Evolutionary conservation across 2,329 filamentous ascomycete genomes (phyloP), one percentile per base, ranked within the genome.

Genomic region (Alternaria metachromatica): DNA sequence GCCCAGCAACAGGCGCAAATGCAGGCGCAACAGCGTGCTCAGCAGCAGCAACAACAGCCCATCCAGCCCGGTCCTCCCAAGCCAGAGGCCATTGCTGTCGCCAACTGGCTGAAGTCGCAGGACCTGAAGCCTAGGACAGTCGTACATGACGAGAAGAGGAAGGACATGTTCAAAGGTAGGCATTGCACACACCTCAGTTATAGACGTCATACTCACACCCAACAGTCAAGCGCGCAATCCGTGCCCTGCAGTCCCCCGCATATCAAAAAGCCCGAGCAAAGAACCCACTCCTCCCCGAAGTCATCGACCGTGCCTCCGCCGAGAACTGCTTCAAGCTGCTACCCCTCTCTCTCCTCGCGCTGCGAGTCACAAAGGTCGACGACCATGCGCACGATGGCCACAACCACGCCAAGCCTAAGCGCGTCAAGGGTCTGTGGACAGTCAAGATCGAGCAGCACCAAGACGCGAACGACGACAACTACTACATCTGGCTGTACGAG

Each of bases 401-500:
- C 71, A 82, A 70, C 64, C 82, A 82, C 60, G 84, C 86, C 71
- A 78, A 78, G 58, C 87, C 89, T 68, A 98, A 97, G 86, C 90
- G 94, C 57, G 87, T 96, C 77, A 99, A 99, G 86, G 96, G 96
- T 25, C 88, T 96, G 28, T 99, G 96, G 96, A 97, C 90, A 4
- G 96, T 99, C 66, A 91, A 90, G 78, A 95, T 99, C 71, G 94
- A 97, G 82, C 94, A 95, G 74, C 95, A 99, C 82, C 96, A 99
- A 81, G 95, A 98, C 75, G 91, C 90, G 61, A 84, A 83, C 53
- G 92, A 96, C 61, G 92, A 95, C 43, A 89, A 96, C 86, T 95
- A 99, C 85, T 99, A 98, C 78, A 91, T 95, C 64, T 99, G 95
- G 94, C 85, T 99, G 58, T 98, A 94, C 81, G 96, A 99, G 77